Percentiles rank a stretch among this genome's conserved stretches.
Conservation (phyloP, 352 stramenopile genomes). For the Pythium insidiosum region DNA sequence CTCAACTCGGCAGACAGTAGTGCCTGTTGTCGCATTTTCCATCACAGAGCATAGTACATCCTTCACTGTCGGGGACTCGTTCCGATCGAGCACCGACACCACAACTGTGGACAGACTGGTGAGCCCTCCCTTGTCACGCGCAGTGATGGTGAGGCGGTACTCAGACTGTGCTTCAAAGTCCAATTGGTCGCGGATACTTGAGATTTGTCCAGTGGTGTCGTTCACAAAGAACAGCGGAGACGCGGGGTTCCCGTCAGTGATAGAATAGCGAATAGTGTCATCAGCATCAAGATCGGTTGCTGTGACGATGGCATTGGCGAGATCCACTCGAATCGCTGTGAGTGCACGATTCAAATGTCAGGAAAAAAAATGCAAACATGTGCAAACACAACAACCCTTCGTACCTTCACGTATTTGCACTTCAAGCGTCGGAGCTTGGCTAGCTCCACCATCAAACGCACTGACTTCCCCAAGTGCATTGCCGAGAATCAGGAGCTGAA, state of each 20-base stretch:
- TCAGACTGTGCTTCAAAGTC: constrained; percentile 11
- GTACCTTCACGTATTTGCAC: constrained; percentile 33
- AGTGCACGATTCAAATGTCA: background rate
- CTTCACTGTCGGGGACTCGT: constrained; percentile 9
- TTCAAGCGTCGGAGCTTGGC: constrained; percentile 21
- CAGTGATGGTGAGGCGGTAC: constrained; percentile 8
- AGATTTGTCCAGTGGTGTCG: constrained; percentile 6
- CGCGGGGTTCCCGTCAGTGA: constrained; percentile 8
- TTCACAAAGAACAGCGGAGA: constrained; percentile 11
- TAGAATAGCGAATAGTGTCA: constrained; percentile 6
- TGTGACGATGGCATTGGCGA: constrained; percentile 3
- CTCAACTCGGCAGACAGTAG: constrained; percentile 5
- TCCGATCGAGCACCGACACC: constrained; percentile 12
- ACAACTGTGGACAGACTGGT: background rate
- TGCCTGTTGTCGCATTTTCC: constrained; percentile 3
- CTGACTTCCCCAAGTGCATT: constrained; percentile 39
- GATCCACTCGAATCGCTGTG: constrained; percentile 6
- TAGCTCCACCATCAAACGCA: constrained; percentile 23
- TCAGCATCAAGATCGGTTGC: constrained; percentile 9
- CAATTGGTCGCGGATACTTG: constrained; percentile 6
- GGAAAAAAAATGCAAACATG: background rate
- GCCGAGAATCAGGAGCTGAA: constrained; percentile 36
- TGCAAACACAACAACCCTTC: background rate
- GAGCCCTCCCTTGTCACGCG: constrained; percentile 9
- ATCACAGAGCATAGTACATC: constrained; percentile 10